Conservation (phyloP, 2,329 filamentous ascomycete species). For the Xylariaceae sp. region DNA sequence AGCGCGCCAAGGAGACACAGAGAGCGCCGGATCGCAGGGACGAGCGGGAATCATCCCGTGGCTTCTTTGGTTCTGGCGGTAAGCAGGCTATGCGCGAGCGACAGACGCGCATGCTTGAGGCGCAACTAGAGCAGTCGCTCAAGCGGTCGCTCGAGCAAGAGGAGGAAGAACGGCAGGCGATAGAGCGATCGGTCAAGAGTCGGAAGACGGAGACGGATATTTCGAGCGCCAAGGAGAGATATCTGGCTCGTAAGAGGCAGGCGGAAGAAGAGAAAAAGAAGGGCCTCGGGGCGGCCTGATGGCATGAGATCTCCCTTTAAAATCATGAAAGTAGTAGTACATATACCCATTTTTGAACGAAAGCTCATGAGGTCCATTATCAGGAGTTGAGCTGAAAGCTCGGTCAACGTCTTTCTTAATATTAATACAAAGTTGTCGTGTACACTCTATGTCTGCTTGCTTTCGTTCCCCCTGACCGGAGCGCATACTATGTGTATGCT, state of each 20-base stretch:
- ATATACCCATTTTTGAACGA: conserved; percentile 10
- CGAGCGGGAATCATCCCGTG: conserved; percentile 30
- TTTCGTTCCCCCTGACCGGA: background rate
- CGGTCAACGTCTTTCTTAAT: conserved; percentile 8
- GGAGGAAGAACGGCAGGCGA: conserved; percentile 54
- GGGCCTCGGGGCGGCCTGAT: conserved; percentile 8
- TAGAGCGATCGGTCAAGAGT: conserved; percentile 66
- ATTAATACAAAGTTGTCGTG: conserved; percentile 17
- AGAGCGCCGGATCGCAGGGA: conserved; percentile 28
- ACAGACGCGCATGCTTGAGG: conserved; percentile 73
- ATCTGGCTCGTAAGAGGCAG: conserved; percentile 69
- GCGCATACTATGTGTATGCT: background rate
- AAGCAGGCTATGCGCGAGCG: conserved; percentile 67
- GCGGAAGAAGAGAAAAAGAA: conserved; percentile 63
- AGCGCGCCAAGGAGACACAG: conserved; percentile 33
- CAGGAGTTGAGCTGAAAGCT: background rate
- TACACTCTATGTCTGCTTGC: conserved; percentile 24
- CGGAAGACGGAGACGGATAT: conserved; percentile 73
- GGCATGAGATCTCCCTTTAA: conserved; percentile 2
- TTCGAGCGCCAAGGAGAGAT: conserved; percentile 71
- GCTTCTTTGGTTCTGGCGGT: conserved; percentile 42
- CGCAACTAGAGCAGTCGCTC: conserved; percentile 66
- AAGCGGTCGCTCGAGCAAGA: conserved; percentile 69
- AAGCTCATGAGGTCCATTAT: background rate
- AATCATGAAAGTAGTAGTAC: conserved; percentile 14